A percentile compares a stretch with the other conserved stretches of the same genome.
These are phyloP conservation scores for Avena sativa DNA, from an alignment of 176 grass and related monocot genomes.

Conservation along the genomic window DNA sequence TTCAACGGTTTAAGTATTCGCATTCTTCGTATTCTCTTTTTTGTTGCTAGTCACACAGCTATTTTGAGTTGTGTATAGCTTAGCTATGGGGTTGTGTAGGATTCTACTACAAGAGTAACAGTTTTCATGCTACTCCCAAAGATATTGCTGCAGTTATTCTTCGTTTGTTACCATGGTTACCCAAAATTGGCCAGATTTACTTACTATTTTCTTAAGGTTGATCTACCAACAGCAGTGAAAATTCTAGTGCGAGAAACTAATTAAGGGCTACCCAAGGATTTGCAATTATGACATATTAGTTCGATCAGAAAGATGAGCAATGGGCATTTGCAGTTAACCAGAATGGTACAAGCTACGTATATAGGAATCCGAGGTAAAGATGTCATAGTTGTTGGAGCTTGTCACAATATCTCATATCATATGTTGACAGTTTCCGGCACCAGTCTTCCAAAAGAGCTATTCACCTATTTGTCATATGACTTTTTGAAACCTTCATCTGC, in stretches of 20 bases:
- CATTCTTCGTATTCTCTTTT: not conserved
- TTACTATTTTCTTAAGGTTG: not conserved
- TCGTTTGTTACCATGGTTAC: not conserved
- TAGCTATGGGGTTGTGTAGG: not conserved
- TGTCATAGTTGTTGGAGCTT: not conserved
- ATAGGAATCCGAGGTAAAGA: not conserved
- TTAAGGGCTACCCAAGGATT: not conserved
- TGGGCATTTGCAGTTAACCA: not conserved
- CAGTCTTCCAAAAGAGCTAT: not conserved
- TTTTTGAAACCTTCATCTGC: too few relatives aligned
- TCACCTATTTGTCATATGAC: not conserved
- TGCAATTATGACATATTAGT: not conserved
- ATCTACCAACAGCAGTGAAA: not conserved
- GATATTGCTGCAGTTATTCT: not conserved
- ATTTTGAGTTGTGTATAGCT: not conserved
- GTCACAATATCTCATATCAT: not conserved
- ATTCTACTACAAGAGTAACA: not conserved
- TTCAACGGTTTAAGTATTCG: not conserved
- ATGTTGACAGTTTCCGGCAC: not conserved
- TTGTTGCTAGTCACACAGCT: not conserved
- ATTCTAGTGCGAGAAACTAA: not conserved
- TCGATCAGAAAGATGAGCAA: not conserved
- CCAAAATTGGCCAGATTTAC: not conserved
- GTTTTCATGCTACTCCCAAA: not conserved
- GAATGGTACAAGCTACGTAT: not conserved